Evolutionary conservation across 768 basidiomycete species (phyloP), one percentile per base, ranked within the genome.

Genomic region (Psilocybe cubensis): DNA sequence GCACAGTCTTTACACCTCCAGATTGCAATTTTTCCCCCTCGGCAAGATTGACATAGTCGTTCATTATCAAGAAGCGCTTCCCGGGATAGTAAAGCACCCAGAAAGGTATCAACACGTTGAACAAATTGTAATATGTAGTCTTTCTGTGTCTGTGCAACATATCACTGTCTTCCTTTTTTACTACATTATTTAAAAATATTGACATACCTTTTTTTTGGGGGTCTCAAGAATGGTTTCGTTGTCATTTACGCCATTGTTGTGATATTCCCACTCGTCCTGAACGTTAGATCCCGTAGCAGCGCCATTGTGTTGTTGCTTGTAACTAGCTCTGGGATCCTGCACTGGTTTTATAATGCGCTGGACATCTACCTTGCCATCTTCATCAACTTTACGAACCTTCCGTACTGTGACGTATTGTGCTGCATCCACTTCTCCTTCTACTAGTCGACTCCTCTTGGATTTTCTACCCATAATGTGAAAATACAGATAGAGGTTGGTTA

Each of bases 1-100:
- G 44, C 47, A 23, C 54, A 54, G 38, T 54, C 54, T 21, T 9
- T 1, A 20, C 54, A 54, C 8, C 54, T 14, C 44, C 43, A 54
- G n/a, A 33, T 18, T 12, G 54, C 43, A 14, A 44, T 21, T 17
- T 8, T 20, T 5, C 23, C 31, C 2, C 12, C 31, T 2, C 10
- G 4, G 35, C 50, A 52, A 25, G 3, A 23, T 18, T 3, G 3
- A 25, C 50, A 52, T 21, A 21, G 2, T 3, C 10, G 7, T 6
- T 40, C 4, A 17, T 17, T 7, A 14, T 5, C 21, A 3, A 11
- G 17, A 1, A 38, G 3, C 4, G 50, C 33, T 41, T 52, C 50
- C n/a, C 35, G 6, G 33, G 20, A 40, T 10, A 52, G 11, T 6
- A 40, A 11, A 5, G 35, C 33, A 8, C 41, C 20, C 3, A 52